Percentiles rank a stretch among this genome's conserved stretches.
Evolutionary conservation across 306 rosid genomes (phyloP).

Genomic region (Cucumis melo): DNA sequence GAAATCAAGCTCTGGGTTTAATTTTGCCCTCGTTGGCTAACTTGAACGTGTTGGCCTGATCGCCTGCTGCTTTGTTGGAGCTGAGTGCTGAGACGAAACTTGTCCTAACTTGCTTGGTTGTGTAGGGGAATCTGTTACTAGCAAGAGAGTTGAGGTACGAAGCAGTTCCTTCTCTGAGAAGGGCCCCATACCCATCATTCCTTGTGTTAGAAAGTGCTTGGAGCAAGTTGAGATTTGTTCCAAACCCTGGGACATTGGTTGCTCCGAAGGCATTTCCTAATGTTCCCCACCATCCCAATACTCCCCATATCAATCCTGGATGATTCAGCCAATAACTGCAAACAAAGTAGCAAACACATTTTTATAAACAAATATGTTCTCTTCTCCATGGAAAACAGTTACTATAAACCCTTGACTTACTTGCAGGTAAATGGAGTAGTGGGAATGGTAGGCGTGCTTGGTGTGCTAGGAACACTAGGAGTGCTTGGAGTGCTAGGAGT

Average conservation of each 20-base stretch:
- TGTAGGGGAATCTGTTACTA: slow-evolving; percentile 56
- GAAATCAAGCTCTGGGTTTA: slow-evolving; percentile 33
- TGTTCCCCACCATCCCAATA: slow-evolving; percentile 88
- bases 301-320: slow-evolving; percentile 69
- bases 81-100: slow-evolving; percentile 38
- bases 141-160: slow-evolving; percentile 70
- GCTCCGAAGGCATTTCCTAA: slow-evolving; percentile 57
- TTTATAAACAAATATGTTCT: neutral
- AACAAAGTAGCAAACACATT: neutral
- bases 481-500: slow-evolving; percentile 44
- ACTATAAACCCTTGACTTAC: slow-evolving; percentile 23
- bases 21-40: slow-evolving; percentile 70
- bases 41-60: slow-evolving; percentile 67
- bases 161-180: slow-evolving; percentile 75
- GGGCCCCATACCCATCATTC: slow-evolving; percentile 61
- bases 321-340: slow-evolving; percentile 79
- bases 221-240: slow-evolving; percentile 34
- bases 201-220: slow-evolving; percentile 81
- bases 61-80: slow-evolving; percentile 61
- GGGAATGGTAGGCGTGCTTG: slow-evolving; percentile 38
- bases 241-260: slow-evolving; percentile 45
- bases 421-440: slow-evolving; percentile 76
- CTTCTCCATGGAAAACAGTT: neutral
- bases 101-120: slow-evolving; percentile 58
- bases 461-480: slow-evolving; percentile 25